These are phyloP conservation scores for Podila horticola DNA, from an alignment of 192 early-diverging fungal genomes.

Conservation along the genomic window DNA sequence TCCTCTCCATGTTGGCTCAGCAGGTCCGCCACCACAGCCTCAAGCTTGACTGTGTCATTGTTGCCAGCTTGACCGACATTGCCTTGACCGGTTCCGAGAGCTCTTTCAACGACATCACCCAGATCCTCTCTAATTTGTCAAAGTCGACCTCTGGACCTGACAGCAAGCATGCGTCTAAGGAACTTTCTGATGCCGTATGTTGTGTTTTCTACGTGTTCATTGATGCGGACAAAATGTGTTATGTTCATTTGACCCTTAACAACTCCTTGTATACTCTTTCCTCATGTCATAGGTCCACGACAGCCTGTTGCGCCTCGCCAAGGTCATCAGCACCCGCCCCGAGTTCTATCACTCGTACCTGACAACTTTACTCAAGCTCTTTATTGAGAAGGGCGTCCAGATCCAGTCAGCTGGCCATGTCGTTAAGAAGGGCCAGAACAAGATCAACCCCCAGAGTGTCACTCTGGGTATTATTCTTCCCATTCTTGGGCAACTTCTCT, in stretches of 20 bases:
- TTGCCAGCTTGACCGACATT: conserved; percentile 67
- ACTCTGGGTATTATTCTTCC: conserved; percentile 70
- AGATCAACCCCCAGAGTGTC: conserved; percentile 56
- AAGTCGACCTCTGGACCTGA: conserved; percentile 56
- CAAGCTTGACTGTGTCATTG: conserved; percentile 59
- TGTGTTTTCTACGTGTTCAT: neutral
- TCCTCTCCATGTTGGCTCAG: conserved; percentile 72
- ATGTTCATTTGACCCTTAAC: neutral
- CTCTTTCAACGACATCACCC: conserved; percentile 71
- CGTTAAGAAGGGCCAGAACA: conserved; percentile 54
- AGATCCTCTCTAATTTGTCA: conserved; percentile 57
- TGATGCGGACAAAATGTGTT: neutral
- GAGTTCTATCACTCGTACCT: conserved; percentile 67
- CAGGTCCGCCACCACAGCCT: conserved; percentile 65
- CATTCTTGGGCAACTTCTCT: conserved; percentile 67
- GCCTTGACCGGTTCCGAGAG: conserved; percentile 64
- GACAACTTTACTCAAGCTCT: conserved; percentile 60
- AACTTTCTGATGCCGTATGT: conserved; percentile 61
- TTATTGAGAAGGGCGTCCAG: conserved; percentile 69
- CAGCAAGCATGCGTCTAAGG: conserved; percentile 52
- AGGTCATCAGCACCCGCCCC: conserved; percentile 55
- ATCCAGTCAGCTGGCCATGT: conserved; percentile 60
- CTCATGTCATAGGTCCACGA: conserved; percentile 49
- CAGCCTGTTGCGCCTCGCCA: conserved; percentile 60
- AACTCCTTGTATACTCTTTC: neutral